Conservation (phyloP, 1,284 basidiomycete species). For the Cryptococcus wingfieldii region DNA sequence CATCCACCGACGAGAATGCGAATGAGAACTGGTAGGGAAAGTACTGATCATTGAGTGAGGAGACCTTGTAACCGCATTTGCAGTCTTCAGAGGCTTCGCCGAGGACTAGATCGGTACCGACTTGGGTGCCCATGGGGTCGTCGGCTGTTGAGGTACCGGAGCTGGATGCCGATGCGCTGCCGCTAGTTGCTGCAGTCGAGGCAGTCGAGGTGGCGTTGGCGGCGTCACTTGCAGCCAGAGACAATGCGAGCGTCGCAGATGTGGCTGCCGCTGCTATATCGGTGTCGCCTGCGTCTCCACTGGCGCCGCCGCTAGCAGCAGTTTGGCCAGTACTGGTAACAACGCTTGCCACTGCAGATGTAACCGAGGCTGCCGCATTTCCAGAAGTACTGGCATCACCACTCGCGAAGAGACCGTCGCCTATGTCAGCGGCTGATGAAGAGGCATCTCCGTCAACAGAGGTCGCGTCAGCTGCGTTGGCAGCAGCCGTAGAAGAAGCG, state of each 20-base stretch:
- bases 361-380: neutral
- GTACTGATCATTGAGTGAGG: slow-evolving; percentile 1
- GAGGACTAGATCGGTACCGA: neutral
- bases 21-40: slow-evolving; percentile 6
- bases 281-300: neutral
- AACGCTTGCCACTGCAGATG: neutral
- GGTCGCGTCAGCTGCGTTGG: neutral
- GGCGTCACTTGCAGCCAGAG: neutral
- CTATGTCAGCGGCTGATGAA: neutral
- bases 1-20: slow-evolving; percentile 1
- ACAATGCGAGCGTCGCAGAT: neutral
- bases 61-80: slow-evolving; percentile 10
- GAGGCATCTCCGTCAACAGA: neutral
- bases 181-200: neutral
- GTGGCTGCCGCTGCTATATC: neutral
- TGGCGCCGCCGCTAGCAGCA: neutral
- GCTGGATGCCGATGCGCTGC: neutral
- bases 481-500: neutral
- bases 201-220: neutral
- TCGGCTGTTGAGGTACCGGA: neutral
- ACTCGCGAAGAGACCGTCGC: neutral
- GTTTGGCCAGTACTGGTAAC: neutral
- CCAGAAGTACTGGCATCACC: neutral
- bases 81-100: slow-evolving; percentile 3
- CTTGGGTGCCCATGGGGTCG: neutral